Base-by-base conservation (phyloP, 2,329 filamentous ascomycete species). In the Onygena corvina region DNA sequence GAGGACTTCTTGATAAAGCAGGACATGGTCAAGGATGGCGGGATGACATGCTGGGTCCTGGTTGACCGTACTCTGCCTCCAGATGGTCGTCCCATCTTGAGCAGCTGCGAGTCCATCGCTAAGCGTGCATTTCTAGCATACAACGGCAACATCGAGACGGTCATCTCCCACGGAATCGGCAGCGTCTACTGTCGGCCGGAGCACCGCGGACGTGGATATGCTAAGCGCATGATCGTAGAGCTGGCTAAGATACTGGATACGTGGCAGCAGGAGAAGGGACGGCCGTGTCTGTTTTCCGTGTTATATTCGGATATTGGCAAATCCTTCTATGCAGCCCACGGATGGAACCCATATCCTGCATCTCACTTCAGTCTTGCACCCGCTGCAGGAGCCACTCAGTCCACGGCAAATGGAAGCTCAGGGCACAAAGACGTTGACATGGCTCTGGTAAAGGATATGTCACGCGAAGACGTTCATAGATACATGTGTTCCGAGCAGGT, bases 231-330 rank as follows among this genome's bases (percentile, higher is more conserved):
- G 81, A 76, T 89, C 64, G 64, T 65, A 35, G 80, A 89, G 57
- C 62, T 92, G 30, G 79, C 76, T 11, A 66, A 69, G 46, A 69
- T 66, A 48, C 59, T 81, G 35, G 69, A 72, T 53, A 73, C 67
- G 2, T 75, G 75, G 67, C 74, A 79, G 56, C 66, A 68, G 51
- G 70, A 71, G 25, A 60, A 66, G 31, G 63, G 67, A 47, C 61
- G 63, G 56, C 64, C 61, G 61, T 73, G 63, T 54, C 65, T 78
- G 11, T 92, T 90, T 64, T 89, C 85, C 0, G 76, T 93, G 5
- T 72, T 95, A 6, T 94, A 81, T 66, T 94, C 87, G 6, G 86
- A 93, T 59, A 88, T 93, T 55, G 86, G 89, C 16, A 84, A 86
- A 71, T 70, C 71, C 33, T 95, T 88, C 66, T 95, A 95, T 67